phyloP scores from a whole-genome alignment of 2,329 filamentous ascomycete species.

The Diaporthe nobilis region DNA sequence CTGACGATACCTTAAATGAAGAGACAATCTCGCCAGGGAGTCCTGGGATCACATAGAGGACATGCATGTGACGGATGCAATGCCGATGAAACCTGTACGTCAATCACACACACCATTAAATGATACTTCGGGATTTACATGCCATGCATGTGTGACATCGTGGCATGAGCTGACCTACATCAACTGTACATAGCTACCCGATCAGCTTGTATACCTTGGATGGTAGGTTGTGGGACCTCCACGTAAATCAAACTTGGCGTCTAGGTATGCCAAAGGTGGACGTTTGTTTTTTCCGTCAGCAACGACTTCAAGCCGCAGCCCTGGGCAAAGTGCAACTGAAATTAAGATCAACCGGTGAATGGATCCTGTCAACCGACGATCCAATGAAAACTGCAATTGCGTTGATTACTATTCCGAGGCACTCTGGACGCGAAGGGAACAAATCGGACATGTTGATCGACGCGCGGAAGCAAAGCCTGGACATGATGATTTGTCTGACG shows the following conservation, averaged over 20 bases:
- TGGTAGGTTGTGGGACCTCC: neutral
- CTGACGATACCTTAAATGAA: neutral
- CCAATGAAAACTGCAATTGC: neutral
- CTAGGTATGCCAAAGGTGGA: neutral
- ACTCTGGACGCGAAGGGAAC: neutral
- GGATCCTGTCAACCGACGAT: neutral
- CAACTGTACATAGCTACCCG: neutral
- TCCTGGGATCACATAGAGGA: neutral
- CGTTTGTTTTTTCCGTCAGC: neutral
- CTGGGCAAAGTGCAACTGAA: neutral
- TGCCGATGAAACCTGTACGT: neutral
- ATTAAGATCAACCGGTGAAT: neutral
- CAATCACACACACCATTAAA: neutral
- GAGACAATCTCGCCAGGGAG: neutral
- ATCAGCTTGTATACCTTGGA: too few species aligned
- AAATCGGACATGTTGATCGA: neutral
- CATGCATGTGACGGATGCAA: neutral
- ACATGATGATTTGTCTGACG: neutral
- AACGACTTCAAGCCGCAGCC: neutral
- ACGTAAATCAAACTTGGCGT: neutral
- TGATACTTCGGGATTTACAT: neutral
- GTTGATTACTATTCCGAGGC: neutral
- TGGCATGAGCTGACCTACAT: neutral
- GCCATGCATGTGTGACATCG: neutral
- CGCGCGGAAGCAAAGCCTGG: neutral